Evolutionary conservation across 768 basidiomycete genomes (phyloP).

Genomic region (Hortiboletus campestris): DNA sequence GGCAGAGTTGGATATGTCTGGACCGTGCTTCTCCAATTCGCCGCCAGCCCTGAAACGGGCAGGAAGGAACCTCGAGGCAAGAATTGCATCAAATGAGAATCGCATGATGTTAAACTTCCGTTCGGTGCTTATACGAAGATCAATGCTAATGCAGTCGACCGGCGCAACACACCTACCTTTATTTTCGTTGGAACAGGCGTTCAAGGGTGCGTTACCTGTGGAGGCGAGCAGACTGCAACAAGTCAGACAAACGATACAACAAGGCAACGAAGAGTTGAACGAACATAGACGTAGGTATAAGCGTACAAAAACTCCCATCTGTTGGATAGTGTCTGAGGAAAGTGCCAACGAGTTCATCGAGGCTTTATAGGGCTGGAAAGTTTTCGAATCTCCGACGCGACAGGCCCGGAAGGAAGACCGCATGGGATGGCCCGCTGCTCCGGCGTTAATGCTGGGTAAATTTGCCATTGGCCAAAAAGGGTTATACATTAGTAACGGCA

Average conservation of each 20-base stretch:
- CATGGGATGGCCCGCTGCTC: background rate
- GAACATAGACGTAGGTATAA: slow-evolving; percentile 28
- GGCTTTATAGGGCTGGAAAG: slow-evolving; percentile 20
- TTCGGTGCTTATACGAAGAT: slow-evolving; percentile 11
- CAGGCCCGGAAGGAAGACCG: slow-evolving; percentile 22
- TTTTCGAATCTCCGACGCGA: slow-evolving; percentile 29
- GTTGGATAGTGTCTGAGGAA: slow-evolving; percentile 30
- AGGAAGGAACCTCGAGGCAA: slow-evolving; percentile 22
- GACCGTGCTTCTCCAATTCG: slow-evolving; percentile 20
- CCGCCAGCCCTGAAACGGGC: slow-evolving; percentile 17
- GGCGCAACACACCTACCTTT: slow-evolving; percentile 11
- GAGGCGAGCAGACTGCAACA: slow-evolving; percentile 21
- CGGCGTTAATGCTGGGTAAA: slow-evolving; percentile 7
- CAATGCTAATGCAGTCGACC: background rate
- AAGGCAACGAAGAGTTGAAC: slow-evolving; percentile 7
- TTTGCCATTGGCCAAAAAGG: slow-evolving; percentile 20
- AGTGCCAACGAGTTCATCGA: background rate
- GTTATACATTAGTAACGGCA: background rate
- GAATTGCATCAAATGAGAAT: slow-evolving; percentile 19
- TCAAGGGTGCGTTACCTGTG: slow-evolving; percentile 33
- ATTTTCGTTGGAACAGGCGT: slow-evolving; percentile 9
- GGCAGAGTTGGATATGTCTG: slow-evolving; percentile 22
- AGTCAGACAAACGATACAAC: slow-evolving; percentile 7
- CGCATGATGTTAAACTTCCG: slow-evolving; percentile 18
- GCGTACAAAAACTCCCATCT: slow-evolving; percentile 34